These are phyloP conservation scores for Arabidopsis hybrid DNA, from an alignment of 441 rosid species.

Conservation along the genomic window DNA sequence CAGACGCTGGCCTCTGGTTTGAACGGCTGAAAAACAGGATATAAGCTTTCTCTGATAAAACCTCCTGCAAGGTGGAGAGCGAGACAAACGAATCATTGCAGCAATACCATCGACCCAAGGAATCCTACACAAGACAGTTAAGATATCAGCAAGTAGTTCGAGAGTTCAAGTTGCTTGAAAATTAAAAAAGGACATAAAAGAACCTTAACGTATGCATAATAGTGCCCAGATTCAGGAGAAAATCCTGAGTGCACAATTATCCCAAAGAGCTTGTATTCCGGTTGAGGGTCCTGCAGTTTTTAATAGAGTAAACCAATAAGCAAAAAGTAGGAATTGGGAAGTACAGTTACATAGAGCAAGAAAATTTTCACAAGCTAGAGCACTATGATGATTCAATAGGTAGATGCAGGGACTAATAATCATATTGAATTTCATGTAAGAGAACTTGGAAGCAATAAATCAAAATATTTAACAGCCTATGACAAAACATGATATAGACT, in stretches of 20 bases:
- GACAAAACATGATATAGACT: slow-evolving; percentile 8
- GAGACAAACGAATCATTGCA: slow-evolving; percentile 88
- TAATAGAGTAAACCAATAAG: slow-evolving; percentile 9
- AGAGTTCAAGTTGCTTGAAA: slow-evolving; percentile 19
- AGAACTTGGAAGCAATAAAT: slow-evolving; percentile 1
- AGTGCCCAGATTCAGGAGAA: slow-evolving; percentile 95
- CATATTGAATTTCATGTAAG: slow-evolving; percentile 13
- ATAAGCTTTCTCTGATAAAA: slow-evolving; percentile 91
- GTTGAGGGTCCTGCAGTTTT: slow-evolving; percentile 70
- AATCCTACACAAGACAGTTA: slow-evolving; percentile 62
- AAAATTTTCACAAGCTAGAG: slow-evolving; percentile 3
- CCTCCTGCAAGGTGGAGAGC: slow-evolving; percentile 77
- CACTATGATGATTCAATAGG: slow-evolving; percentile 7
- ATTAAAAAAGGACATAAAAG: slow-evolving; percentile 18
- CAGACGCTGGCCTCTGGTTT: slow-evolving; percentile 67
- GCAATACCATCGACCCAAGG: slow-evolving; percentile 87
- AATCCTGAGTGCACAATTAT: slow-evolving; percentile 93
- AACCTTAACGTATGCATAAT: slow-evolving; percentile 96
- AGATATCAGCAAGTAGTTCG: slow-evolving; percentile 34
- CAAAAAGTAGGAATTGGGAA: slow-evolving; percentile 13
- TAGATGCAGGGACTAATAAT: not conserved
- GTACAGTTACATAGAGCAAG: slow-evolving; percentile 24
- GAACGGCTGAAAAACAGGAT: slow-evolving; percentile 87
- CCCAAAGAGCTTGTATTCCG: slow-evolving; percentile 93
- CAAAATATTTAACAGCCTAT: slow-evolving; percentile 6